Evolutionary conservation across 306 rosid genomes (phyloP).

Genomic region (Fagus sylvatica): DNA sequence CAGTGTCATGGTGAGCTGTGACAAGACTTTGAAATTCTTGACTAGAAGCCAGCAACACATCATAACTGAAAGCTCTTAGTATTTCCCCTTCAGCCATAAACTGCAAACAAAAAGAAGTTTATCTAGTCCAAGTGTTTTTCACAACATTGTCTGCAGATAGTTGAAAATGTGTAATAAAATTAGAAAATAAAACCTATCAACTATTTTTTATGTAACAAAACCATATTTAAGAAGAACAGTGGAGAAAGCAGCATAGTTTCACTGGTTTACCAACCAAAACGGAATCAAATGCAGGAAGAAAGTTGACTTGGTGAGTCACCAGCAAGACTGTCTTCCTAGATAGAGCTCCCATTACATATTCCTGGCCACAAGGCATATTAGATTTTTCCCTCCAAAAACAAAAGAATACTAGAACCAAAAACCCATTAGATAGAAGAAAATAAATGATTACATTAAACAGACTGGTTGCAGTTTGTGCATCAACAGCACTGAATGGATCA

Average conservation of each 20-base stretch:
- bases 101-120: conserved; percentile 22
- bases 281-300: conserved; percentile 39
- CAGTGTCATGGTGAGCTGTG: conserved; percentile 47
- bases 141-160: not conserved
- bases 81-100: conserved; percentile 51
- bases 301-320: conserved; percentile 64
- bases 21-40: conserved; percentile 31
- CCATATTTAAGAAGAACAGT: no score
- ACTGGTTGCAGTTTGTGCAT: conserved; percentile 55
- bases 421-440: not conserved
- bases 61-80: conserved; percentile 42
- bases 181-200: no score
- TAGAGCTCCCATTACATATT: conserved; percentile 55
- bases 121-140: not conserved
- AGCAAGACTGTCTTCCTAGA: conserved; percentile 48
- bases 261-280: conserved; percentile 31
- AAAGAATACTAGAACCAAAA: not conserved
- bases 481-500: conserved; percentile 72
- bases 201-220: no score
- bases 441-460: conserved; percentile 43
- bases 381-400: not conserved
- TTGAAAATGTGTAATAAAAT: not conserved
- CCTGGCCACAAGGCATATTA: conserved; percentile 26
- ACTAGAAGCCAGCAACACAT: not conserved
- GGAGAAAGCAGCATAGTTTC: not conserved